phyloP scores from a whole-genome alignment of 1,284 basidiomycete species.

The Sporisorium iseilematis-ciliati region DNA sequence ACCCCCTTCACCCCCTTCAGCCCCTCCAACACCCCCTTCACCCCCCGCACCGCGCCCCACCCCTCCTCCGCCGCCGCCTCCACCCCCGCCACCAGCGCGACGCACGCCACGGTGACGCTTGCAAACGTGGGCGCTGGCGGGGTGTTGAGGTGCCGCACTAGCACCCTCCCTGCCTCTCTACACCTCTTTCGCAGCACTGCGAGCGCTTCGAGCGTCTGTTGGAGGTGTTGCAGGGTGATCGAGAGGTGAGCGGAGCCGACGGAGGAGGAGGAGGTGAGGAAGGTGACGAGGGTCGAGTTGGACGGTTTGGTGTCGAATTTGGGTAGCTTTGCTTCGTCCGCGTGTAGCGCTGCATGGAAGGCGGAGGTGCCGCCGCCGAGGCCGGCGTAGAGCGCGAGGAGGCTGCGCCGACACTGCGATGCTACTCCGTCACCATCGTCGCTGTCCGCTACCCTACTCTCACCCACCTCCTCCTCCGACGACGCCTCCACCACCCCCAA shows the following conservation, averaged over 20 bases:
- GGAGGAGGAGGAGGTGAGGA: background rate
- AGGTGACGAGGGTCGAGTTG: background rate
- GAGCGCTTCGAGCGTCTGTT: background rate
- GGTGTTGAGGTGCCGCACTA: constrained; percentile 33
- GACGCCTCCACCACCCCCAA: background rate
- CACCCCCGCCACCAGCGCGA: constrained; percentile 19
- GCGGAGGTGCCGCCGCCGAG: background rate
- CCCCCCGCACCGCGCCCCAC: background rate
- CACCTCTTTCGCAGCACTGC: background rate
- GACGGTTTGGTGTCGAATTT: constrained; percentile 16
- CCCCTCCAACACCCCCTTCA: background rate
- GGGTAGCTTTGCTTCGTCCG: no score
- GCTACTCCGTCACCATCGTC: background rate
- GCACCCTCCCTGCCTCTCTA: background rate
- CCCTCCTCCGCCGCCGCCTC: constrained; percentile 11
- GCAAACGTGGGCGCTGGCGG: constrained; percentile 50
- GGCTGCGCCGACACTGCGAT: no score
- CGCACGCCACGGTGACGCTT: no score
- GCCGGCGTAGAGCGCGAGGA: constrained; percentile 3
- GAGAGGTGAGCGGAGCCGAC: background rate
- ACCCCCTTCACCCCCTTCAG: background rate
- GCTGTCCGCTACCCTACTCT: background rate
- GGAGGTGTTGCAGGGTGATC: background rate
- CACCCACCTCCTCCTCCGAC: background rate
- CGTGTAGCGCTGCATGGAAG: no score